These are phyloP conservation scores for Blepharisma stoltei DNA, from an alignment of 73 alveolate genomes.

Conservation along the genomic window DNA sequence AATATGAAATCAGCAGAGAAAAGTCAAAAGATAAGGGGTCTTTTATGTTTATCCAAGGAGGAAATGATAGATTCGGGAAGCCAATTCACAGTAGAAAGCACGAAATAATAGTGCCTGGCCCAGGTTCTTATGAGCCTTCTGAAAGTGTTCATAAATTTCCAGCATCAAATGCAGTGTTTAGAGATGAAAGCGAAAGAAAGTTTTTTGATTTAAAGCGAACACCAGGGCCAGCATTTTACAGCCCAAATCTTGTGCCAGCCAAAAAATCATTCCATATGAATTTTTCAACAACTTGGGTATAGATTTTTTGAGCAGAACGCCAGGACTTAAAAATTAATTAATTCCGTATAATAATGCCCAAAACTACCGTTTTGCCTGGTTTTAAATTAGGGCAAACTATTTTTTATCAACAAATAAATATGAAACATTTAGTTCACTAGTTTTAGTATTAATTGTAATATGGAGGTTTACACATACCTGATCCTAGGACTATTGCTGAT, in stretches of 20 bases:
- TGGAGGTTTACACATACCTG: too few species aligned
- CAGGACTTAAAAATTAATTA: too few species aligned
- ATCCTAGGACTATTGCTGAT: too few species aligned
- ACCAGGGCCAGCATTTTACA: constrained; percentile 76
- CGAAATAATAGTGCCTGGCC: constrained; percentile 42
- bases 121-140: constrained; percentile 42
- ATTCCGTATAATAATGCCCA: too few species aligned
- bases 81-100: constrained; percentile 40
- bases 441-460: too few species aligned
- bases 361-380: too few species aligned
- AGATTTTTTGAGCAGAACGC: not conserved
- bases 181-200: constrained; percentile 26
- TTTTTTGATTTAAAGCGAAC: not conserved
- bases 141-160: constrained; percentile 31
- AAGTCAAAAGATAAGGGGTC: not conserved
- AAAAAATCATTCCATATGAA: constrained; percentile 43
- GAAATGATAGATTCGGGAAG: constrained; percentile 33
- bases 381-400: too few species aligned
- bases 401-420: too few species aligned
- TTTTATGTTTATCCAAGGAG: constrained; percentile 23
- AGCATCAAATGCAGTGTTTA: constrained; percentile 28
- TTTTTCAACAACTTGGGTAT: not conserved
- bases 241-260: constrained; percentile 52
- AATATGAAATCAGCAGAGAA: not conserved
- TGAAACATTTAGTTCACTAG: too few species aligned